Evolutionary conservation across 805 yeast genomes (phyloP).

Genomic region (Zygosaccharomyces bisporus): DNA sequence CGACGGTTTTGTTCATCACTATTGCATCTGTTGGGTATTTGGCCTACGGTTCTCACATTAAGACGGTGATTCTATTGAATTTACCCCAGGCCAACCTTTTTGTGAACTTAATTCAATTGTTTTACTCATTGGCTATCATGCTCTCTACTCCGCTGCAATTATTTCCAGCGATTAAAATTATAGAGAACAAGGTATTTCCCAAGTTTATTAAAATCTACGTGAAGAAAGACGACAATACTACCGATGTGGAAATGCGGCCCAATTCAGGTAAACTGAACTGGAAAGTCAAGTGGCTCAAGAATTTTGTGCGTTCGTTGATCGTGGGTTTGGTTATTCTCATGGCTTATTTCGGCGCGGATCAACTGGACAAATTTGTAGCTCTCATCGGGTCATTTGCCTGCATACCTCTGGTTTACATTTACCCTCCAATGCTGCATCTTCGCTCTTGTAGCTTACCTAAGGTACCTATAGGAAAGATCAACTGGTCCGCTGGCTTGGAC

Average conservation of each 20-base stretch:
- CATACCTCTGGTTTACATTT: conserved; percentile 80
- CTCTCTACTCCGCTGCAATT: conserved; percentile 77
- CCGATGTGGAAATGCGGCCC: conserved; percentile 20
- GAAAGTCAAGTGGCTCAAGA: conserved; percentile 63
- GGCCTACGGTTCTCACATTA: conserved; percentile 59
- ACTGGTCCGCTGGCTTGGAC: conserved; percentile 44
- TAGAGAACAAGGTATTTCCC: conserved; percentile 61
- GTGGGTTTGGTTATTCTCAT: conserved; percentile 53
- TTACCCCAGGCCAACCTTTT: conserved; percentile 63
- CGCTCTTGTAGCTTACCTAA: conserved; percentile 43
- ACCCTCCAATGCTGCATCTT: conserved; percentile 74
- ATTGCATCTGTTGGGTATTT: conserved; percentile 67
- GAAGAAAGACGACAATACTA: conserved; percentile 15
- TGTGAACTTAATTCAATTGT: conserved; percentile 62
- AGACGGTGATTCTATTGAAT: conserved; percentile 68
- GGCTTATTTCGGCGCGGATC: conserved; percentile 65
- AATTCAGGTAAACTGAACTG: conserved; percentile 54
- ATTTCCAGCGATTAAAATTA: conserved; percentile 72
- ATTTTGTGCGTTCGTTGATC: conserved; percentile 49
- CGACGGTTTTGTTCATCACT: conserved; percentile 56
- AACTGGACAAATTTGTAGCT: conserved; percentile 70
- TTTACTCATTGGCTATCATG: conserved; percentile 70
- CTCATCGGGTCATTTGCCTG: conserved; percentile 84
- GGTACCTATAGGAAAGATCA: conserved; percentile 10
- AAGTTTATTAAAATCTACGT: conserved; percentile 28